Evolutionary conservation across 495 filamentous ascomycete genomes (phyloP).

Genomic region (Lasiosphaeria ovina): DNA sequence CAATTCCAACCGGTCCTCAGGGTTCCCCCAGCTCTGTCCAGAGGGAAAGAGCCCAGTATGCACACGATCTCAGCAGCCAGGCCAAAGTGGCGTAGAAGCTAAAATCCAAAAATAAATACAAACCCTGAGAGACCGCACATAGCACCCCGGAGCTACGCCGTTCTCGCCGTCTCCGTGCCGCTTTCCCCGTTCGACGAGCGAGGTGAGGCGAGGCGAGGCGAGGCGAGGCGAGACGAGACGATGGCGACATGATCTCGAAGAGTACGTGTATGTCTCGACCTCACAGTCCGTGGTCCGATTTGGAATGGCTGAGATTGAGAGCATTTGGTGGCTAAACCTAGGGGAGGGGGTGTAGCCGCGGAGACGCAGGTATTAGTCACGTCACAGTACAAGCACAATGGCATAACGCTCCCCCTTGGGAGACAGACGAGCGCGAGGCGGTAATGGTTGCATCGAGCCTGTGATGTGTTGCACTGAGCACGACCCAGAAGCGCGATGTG

Average conservation of each 20-base stretch:
- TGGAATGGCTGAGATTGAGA: too few relatives aligned
- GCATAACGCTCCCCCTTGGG: background rate
- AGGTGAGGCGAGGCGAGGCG: too few relatives aligned
- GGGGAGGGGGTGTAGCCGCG: too few relatives aligned
- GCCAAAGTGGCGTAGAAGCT: conserved; percentile 1
- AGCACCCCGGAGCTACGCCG: background rate
- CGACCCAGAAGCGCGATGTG: background rate
- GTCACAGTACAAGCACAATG: background rate
- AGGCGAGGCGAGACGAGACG: too few relatives aligned
- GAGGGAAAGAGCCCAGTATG: background rate
- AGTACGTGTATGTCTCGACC: too few relatives aligned
- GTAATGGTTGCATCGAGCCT: background rate
- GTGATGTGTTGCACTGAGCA: background rate
- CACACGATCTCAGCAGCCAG: too few relatives aligned
- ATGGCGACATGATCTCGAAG: too few relatives aligned
- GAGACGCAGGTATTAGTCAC: background rate
- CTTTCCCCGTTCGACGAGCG: background rate
- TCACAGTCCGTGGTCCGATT: too few relatives aligned
- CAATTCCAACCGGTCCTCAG: background rate
- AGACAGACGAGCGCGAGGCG: background rate
- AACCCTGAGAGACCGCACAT: background rate
- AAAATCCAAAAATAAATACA: conserved; percentile 4
- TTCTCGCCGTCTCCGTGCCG: background rate
- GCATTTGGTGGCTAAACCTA: too few relatives aligned
- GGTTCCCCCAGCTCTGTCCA: background rate